Conservation (phyloP, 1,284 basidiomycete genomes). For the Xanthoconium separans region DNA sequence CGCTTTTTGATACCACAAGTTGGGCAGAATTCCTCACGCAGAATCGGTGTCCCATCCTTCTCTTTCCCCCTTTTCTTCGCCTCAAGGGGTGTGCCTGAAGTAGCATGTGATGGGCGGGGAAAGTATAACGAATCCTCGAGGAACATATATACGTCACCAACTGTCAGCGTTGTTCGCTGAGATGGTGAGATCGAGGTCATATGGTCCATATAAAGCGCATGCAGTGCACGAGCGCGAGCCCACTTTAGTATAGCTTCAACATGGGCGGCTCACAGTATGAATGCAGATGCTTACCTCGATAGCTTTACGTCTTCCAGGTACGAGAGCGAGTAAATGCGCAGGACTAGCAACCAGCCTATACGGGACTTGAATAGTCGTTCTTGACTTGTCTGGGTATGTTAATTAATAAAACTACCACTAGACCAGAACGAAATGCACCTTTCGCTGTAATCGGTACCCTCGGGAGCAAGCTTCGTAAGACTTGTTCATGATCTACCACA, state of each 20-base stretch:
- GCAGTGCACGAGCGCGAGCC: conserved; percentile 57
- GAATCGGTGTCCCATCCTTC: conserved; percentile 20
- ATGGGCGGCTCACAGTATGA: neutral
- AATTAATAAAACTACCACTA: conserved; percentile 5
- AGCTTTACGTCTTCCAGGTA: conserved; percentile 63
- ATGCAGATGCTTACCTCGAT: conserved; percentile 53
- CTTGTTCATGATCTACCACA: conserved; percentile 38
- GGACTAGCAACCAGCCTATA: conserved; percentile 53
- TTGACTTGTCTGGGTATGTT: conserved; percentile 39
- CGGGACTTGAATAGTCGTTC: conserved; percentile 38
- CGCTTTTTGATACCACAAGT: conserved; percentile 33
- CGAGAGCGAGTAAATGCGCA: conserved; percentile 45
- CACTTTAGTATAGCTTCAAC: conserved; percentile 43
- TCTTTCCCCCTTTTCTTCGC: conserved; percentile 29
- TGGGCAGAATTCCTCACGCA: conserved; percentile 25
- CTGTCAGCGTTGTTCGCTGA: conserved; percentile 40
- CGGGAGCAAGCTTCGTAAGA: conserved; percentile 46
- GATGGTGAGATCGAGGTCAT: conserved; percentile 17
- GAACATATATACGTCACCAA: conserved; percentile 60
- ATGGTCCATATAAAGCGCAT: conserved; percentile 44
- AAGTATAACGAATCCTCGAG: conserved; percentile 53
- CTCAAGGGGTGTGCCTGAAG: conserved; percentile 11
- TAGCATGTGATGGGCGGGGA: conserved; percentile 32
- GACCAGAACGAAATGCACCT: conserved; percentile 39
- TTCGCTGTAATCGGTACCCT: conserved; percentile 59